Percentiles rank a stretch among this genome's conserved stretches.
These are phyloP conservation scores for Trichoderma arundinaceum DNA, from an alignment of 2,329 filamentous ascomycete species.

Conservation along the genomic window DNA sequence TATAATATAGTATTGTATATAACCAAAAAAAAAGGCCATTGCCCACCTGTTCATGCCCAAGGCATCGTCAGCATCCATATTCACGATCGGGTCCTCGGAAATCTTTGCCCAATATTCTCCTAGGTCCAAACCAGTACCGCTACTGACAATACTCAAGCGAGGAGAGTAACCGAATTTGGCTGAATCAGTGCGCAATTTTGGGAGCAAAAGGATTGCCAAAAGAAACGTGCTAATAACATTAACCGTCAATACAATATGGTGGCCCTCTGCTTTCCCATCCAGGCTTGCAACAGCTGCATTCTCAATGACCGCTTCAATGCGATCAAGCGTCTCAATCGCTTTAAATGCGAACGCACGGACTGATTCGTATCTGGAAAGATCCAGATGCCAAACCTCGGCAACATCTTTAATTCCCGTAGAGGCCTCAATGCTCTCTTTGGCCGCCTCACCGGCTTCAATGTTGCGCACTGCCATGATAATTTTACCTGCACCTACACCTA, in stretches of 20 bases:
- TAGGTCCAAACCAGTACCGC: constrained; percentile 44
- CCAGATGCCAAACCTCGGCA: constrained; percentile 53
- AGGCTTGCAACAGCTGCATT: constrained; percentile 46
- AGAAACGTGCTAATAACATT: constrained; percentile 56
- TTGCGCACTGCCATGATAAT: constrained; percentile 53
- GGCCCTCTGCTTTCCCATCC: constrained; percentile 44
- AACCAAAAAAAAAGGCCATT: background rate
- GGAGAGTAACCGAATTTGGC: constrained; percentile 42
- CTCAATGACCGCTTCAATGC: constrained; percentile 52
- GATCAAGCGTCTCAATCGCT: constrained; percentile 39
- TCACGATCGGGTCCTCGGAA: constrained; percentile 1
- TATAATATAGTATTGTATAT: background rate
- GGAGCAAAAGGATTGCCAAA: constrained; percentile 52
- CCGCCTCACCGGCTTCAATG: constrained; percentile 49
- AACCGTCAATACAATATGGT: constrained; percentile 52
- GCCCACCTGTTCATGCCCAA: constrained; percentile 5
- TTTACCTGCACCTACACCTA: constrained; percentile 46
- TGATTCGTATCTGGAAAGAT: constrained; percentile 49
- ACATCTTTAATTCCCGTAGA: constrained; percentile 37
- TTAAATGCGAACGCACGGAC: constrained; percentile 45
- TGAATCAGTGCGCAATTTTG: constrained; percentile 40
- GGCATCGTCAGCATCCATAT: background rate
- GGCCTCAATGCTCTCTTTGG: constrained; percentile 46
- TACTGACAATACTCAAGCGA: constrained; percentile 43
- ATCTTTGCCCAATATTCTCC: constrained; percentile 7